Conservation (phyloP, 1,284 basidiomycete species). For the Trametes versicolor region DNA sequence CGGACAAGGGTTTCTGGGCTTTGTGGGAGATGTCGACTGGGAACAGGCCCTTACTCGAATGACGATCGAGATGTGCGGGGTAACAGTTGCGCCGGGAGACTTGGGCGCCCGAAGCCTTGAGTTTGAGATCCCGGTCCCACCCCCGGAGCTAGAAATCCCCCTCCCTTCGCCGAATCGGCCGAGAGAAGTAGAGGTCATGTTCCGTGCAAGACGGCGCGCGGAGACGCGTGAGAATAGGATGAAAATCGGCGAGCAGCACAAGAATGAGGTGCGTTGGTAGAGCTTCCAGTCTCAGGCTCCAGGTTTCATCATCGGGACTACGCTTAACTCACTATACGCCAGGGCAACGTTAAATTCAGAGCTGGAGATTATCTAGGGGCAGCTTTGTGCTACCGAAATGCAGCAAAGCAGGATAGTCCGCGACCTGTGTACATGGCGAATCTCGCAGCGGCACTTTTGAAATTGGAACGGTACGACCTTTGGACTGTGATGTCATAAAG, state of each 20-base stretch:
- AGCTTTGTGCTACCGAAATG: constrained; percentile 37
- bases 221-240: neutral
- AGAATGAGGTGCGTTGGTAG: neutral
- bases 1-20: constrained; percentile 34
- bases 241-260: neutral
- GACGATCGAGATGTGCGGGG: constrained; percentile 37
- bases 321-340: neutral
- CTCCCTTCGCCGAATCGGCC: neutral
- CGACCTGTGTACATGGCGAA: constrained; percentile 50
- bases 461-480: constrained; percentile 49
- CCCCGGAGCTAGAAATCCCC: neutral
- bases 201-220: neutral
- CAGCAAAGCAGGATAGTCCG: constrained; percentile 34
- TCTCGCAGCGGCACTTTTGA: constrained; percentile 52
- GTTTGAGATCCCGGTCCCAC: neutral
- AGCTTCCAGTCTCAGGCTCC: neutral
- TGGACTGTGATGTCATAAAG: neutral
- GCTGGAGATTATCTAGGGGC: constrained; percentile 36
- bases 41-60: constrained; percentile 33
- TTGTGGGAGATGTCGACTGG: constrained; percentile 33
- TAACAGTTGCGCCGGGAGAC: constrained; percentile 29
- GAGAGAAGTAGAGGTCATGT: neutral
- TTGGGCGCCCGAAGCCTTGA: constrained; percentile 19
- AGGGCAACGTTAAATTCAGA: constrained; percentile 41
- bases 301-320: neutral